Conservation (phyloP, 352 stramenopile genomes). For the Phytophthora fragariae region DNA sequence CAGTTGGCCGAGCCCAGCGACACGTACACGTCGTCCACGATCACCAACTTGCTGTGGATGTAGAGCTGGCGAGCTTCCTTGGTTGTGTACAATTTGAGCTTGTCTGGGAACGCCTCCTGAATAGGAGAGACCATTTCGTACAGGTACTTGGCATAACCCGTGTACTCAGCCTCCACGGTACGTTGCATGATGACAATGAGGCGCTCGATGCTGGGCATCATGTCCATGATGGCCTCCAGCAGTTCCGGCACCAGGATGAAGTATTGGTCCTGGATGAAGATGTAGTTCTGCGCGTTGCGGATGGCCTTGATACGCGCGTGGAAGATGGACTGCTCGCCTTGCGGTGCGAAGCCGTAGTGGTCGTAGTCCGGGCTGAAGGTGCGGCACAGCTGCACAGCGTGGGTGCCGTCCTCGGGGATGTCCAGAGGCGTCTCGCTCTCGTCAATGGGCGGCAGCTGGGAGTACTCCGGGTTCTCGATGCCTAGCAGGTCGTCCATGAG, state of each 20-base stretch:
- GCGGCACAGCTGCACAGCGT: constrained; percentile 58
- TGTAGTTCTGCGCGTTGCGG: constrained; percentile 52
- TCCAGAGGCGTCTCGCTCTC: constrained; percentile 15
- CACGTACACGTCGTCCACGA: constrained; percentile 87
- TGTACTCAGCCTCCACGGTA: constrained; percentile 36
- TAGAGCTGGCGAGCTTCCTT: constrained; percentile 31
- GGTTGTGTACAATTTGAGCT: constrained; percentile 68
- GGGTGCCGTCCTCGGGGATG: constrained; percentile 13
- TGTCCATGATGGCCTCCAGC: constrained; percentile 43
- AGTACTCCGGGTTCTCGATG: constrained; percentile 57
- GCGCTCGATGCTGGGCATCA: constrained; percentile 36
- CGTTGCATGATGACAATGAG: constrained; percentile 58
- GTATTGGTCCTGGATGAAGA: constrained; percentile 75
- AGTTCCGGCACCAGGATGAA: constrained; percentile 66
- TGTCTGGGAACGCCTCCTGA: constrained; percentile 54
- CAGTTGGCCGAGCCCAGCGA: constrained; percentile 92
- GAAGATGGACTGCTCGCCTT: constrained; percentile 63
- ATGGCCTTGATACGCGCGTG: constrained; percentile 60
- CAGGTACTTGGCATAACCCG: constrained; percentile 71
- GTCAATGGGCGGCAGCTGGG: constrained; percentile 26
- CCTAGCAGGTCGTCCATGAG: constrained; percentile 57
- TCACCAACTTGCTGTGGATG: constrained; percentile 81
- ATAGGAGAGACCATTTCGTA: constrained; percentile 71
- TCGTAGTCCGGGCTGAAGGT: constrained; percentile 61
- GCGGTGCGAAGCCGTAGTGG: constrained; percentile 59